Conservation (phyloP, 202 grass and related monocot genomes). For the Schoenoplectus tabernaemontani region DNA sequence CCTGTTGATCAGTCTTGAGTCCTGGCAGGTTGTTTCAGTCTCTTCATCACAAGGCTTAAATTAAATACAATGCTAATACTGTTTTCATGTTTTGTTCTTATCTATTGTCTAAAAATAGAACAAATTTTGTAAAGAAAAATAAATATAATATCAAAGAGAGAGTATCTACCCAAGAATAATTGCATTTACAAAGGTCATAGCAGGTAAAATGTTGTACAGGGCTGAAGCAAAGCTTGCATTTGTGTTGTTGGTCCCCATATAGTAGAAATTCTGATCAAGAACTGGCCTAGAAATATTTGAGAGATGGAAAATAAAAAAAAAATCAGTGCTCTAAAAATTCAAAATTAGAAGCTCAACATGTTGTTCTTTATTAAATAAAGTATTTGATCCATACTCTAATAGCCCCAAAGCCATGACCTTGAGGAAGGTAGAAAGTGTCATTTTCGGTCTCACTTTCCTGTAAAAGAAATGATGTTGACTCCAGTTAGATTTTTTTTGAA, state of each 20-base stretch:
- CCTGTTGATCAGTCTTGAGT: no score
- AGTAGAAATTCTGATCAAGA: slow-evolving; percentile 91
- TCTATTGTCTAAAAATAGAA: background rate
- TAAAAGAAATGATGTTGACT: background rate
- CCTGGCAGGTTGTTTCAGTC: background rate
- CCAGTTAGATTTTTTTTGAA: background rate
- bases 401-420: slow-evolving; percentile 63
- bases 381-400: slow-evolving; percentile 37
- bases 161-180: slow-evolving; percentile 44
- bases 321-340: background rate
- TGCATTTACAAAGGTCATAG: slow-evolving; percentile 74
- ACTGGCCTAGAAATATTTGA: slow-evolving; percentile 49
- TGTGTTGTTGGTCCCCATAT: slow-evolving; percentile 60
- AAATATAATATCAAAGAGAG: background rate
- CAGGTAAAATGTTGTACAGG: slow-evolving; percentile 63
- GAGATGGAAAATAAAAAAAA: background rate
- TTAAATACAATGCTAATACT: background rate
- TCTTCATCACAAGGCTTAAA: background rate
- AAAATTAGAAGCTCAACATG: background rate
- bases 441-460: slow-evolving; percentile 37
- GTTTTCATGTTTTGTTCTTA: background rate
- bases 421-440: slow-evolving; percentile 43
- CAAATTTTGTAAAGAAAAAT: background rate
- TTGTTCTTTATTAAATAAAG: background rate
- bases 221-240: slow-evolving; percentile 72